Percentiles rank a stretch among this genome's conserved stretches.
These are phyloP conservation scores for Mucor lusitanicus DNA, from an alignment of 371 early-diverging fungal genomes.

Conservation along the genomic window DNA sequence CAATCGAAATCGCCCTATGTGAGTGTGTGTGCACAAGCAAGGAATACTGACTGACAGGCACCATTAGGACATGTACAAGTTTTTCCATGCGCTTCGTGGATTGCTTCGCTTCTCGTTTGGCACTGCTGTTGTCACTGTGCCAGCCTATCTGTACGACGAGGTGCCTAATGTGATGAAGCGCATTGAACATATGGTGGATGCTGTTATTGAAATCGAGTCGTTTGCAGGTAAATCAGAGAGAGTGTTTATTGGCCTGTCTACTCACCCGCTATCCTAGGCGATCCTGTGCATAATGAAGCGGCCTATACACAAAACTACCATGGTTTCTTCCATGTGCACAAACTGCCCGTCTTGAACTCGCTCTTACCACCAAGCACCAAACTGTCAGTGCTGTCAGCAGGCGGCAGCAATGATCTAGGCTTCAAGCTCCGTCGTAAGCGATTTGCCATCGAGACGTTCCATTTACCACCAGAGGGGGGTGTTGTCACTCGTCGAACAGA, in stretches of 20 bases:
- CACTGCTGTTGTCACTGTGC: constrained; percentile 81
- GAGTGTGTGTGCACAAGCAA: constrained; percentile 8
- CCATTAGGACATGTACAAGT: constrained; percentile 62
- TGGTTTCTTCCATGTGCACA: constrained; percentile 87
- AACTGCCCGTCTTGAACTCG: constrained; percentile 77
- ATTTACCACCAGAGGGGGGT: constrained; percentile 90
- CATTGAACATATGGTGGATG: constrained; percentile 84
- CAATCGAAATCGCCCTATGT: constrained; percentile 60
- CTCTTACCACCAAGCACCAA: constrained; percentile 75
- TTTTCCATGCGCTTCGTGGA: constrained; percentile 76
- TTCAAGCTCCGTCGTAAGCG: constrained; percentile 87
- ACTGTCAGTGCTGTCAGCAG: constrained; percentile 65
- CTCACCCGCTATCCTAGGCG: constrained; percentile 30
- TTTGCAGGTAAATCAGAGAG: constrained; percentile 78
- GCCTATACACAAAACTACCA: constrained; percentile 77
- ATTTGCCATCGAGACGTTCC: constrained; percentile 89
- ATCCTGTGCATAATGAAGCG: constrained; percentile 44
- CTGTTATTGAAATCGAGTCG: constrained; percentile 88
- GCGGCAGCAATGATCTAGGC: constrained; percentile 74
- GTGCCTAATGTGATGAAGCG: constrained; percentile 63
- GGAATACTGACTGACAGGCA: neutral
- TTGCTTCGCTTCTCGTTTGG: constrained; percentile 78
- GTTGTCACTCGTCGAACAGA: constrained; percentile 69
- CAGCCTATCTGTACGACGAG: constrained; percentile 75
- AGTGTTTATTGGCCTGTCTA: neutral